Evolutionary conservation across 495 filamentous ascomycete species (phyloP).

Genomic region (Massariosphaeria phaeospora): DNA sequence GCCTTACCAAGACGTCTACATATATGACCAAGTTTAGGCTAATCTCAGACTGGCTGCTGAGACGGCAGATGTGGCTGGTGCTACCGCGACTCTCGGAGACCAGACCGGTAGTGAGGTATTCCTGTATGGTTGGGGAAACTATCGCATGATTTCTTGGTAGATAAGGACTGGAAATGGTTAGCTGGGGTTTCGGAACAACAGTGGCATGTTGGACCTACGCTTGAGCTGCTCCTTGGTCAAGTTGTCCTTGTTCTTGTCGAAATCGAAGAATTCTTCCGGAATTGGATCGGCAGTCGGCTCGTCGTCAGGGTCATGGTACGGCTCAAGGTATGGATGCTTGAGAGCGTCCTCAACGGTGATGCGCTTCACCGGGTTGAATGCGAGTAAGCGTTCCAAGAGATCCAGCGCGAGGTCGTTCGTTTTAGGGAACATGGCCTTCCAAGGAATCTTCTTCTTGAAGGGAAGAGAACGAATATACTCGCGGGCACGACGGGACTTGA

Average conservation of each 20-base stretch:
- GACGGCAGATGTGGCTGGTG: not conserved
- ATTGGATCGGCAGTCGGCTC: constrained; percentile 96
- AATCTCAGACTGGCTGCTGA: constrained; percentile 15
- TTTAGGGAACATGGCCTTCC: constrained; percentile 96
- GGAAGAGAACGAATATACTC: constrained; percentile 99
- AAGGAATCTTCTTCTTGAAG: constrained; percentile 99
- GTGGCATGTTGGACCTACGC: constrained; percentile 46
- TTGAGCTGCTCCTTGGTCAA: constrained; percentile 98
- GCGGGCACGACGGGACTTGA: constrained; percentile 94
- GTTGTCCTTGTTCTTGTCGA: constrained; percentile 99
- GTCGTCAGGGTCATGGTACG: constrained; percentile 98
- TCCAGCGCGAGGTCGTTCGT: constrained; percentile 91
- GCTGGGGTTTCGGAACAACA: constrained; percentile 7
- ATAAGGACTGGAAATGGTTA: constrained; percentile 62
- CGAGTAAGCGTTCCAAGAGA: constrained; percentile 87
- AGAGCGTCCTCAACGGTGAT: constrained; percentile 97
- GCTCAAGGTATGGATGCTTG: constrained; percentile 96
- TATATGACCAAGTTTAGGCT: constrained; percentile 1
- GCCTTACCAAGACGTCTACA: no score
- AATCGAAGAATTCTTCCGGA: constrained; percentile 98
- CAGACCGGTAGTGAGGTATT: no score
- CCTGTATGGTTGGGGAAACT: no score
- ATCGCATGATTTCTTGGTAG: constrained; percentile 98
- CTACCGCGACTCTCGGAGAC: no score
- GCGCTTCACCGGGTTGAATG: constrained; percentile 97